phyloP scores from a whole-genome alignment of 441 rosid genomes.

The Pelargonium australe region DNA sequence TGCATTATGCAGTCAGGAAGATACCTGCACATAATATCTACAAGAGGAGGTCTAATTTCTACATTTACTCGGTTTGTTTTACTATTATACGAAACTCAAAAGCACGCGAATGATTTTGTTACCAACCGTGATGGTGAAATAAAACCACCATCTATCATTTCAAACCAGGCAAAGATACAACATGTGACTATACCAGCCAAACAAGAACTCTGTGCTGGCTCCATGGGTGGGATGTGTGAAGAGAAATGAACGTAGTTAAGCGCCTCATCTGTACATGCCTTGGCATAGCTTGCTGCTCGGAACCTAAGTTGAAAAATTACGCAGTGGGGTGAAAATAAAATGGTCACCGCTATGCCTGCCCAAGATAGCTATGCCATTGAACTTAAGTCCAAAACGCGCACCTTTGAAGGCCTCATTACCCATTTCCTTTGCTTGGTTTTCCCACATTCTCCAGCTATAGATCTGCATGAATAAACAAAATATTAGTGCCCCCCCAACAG shows the following conservation, averaged over 20 bases:
- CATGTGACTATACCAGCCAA: constrained; percentile 48
- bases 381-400: constrained; percentile 15
- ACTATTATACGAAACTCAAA: too few species aligned
- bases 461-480: constrained; percentile 30
- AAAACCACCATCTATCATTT: neutral
- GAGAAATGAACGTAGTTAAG: constrained; percentile 40
- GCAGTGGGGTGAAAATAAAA: neutral
- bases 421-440: constrained; percentile 39
- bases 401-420: constrained; percentile 35
- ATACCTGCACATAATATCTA: too few species aligned
- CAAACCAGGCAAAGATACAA: neutral
- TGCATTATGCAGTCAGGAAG: too few species aligned
- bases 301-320: constrained; percentile 23
- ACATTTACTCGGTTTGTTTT: too few species aligned
- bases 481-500: neutral
- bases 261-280: constrained; percentile 28
- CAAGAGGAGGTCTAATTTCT: too few species aligned
- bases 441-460: constrained; percentile 66
- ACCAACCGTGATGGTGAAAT: constrained; percentile 3
- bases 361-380: neutral
- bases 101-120: neutral
- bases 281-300: constrained; percentile 23
- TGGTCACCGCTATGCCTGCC: neutral
- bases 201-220: constrained; percentile 48
- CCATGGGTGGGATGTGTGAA: constrained; percentile 57